phyloP scores from a whole-genome alignment of 2,329 filamentous ascomycete genomes.

The Apiospora pterosperma region DNA sequence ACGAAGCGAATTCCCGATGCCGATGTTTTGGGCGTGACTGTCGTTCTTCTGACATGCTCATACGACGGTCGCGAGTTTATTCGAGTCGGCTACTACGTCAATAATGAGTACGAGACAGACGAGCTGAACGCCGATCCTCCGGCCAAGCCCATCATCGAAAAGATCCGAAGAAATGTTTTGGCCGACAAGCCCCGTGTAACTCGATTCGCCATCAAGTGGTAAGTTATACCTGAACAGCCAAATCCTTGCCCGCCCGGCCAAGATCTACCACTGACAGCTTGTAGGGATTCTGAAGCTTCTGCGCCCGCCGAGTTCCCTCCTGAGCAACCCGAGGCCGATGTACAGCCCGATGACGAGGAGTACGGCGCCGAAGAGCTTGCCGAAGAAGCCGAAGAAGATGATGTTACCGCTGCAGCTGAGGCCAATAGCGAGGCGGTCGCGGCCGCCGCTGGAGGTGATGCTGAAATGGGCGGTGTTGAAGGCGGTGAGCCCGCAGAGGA shows the following conservation, averaged over 20 bases:
- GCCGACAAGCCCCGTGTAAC: slow-evolving; percentile 98
- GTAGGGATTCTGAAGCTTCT: slow-evolving; percentile 94
- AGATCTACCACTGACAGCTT: slow-evolving; percentile 17
- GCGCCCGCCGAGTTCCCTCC: slow-evolving; percentile 95
- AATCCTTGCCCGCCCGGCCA: background rate
- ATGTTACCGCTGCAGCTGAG: slow-evolving; percentile 48
- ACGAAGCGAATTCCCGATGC: slow-evolving; percentile 87
- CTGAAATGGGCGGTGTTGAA: slow-evolving; percentile 65
- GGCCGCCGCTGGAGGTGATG: slow-evolving; percentile 54
- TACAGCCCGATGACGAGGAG: slow-evolving; percentile 76
- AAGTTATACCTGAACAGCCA: slow-evolving; percentile 30
- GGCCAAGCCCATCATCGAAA: slow-evolving; percentile 87
- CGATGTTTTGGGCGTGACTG: slow-evolving; percentile 94
- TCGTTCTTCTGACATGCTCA: slow-evolving; percentile 92
- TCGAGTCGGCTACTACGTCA: slow-evolving; percentile 97
- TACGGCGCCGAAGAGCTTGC: slow-evolving; percentile 91
- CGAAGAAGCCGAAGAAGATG: slow-evolving; percentile 56
- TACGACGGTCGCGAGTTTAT: slow-evolving; percentile 98
- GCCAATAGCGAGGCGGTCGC: slow-evolving; percentile 38
- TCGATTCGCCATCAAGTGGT: slow-evolving; percentile 98
- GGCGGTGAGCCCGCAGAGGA: slow-evolving; percentile 51
- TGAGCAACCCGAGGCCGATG: slow-evolving; percentile 94
- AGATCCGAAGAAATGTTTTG: slow-evolving; percentile 86
- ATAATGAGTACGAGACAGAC: slow-evolving; percentile 96
- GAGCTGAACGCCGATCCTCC: slow-evolving; percentile 87